These are phyloP conservation scores for Calycina herbarum DNA, from an alignment of 2,329 filamentous ascomycete species.

Conservation along the genomic window DNA sequence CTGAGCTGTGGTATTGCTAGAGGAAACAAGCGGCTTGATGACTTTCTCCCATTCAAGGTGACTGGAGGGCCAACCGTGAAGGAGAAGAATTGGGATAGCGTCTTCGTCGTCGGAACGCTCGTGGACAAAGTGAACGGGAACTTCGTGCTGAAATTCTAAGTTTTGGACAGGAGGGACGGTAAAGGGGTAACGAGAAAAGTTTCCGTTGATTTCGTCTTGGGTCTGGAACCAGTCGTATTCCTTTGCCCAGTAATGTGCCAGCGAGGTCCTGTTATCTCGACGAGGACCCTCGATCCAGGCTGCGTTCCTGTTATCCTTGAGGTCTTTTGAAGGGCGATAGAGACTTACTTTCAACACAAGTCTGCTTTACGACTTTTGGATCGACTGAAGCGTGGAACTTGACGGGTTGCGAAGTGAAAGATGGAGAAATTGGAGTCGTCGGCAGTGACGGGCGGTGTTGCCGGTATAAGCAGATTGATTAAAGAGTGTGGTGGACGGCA, in stretches of 20 bases:
- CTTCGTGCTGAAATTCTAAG: neutral
- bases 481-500: too few species aligned
- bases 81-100: slow-evolving; percentile 44
- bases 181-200: slow-evolving; percentile 11
- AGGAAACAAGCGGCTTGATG: slow-evolving; percentile 36
- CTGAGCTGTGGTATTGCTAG: slow-evolving; percentile 32
- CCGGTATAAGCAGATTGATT: too few species aligned
- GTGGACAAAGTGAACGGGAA: slow-evolving; percentile 37
- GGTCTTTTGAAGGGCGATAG: slow-evolving; percentile 12
- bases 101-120: slow-evolving; percentile 30
- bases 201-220: slow-evolving; percentile 31
- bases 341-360: slow-evolving; percentile 11
- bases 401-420: neutral
- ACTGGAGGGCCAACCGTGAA: slow-evolving; percentile 46
- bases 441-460: too few species aligned
- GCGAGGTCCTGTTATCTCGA: slow-evolving; percentile 1
- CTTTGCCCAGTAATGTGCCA: slow-evolving; percentile 32
- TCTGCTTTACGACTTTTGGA: slow-evolving; percentile 14
- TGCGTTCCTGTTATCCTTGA: slow-evolving; percentile 12
- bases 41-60: slow-evolving; percentile 42
- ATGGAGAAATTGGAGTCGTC: neutral
- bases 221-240: slow-evolving; percentile 34
- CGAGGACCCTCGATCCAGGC: slow-evolving; percentile 15
- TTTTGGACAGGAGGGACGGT: neutral
- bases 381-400: slow-evolving; percentile 9